Conservation (phyloP, 1,284 basidiomycete genomes). For the Sutorius eximius region DNA sequence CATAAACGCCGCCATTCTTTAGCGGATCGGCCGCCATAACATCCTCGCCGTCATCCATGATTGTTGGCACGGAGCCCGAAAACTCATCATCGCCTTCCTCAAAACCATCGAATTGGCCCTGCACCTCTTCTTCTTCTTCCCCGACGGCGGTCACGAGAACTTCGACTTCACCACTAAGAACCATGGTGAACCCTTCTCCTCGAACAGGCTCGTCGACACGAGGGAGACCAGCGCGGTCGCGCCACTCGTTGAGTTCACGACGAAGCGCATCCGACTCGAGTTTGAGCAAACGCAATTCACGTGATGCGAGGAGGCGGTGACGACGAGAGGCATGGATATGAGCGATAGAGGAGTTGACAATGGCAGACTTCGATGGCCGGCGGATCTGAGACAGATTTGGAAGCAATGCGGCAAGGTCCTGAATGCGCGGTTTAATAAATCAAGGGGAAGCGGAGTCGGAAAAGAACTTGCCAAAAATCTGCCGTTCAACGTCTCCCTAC, state of each 20-base stretch:
- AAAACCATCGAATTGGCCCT: slow-evolving; percentile 41
- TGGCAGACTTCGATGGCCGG: slow-evolving; percentile 90
- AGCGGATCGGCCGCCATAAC: slow-evolving; percentile 18
- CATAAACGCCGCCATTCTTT: slow-evolving; percentile 22
- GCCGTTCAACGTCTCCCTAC: slow-evolving; percentile 87
- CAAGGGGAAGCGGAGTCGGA: slow-evolving; percentile 7
- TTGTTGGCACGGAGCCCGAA: slow-evolving; percentile 14
- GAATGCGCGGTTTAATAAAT: slow-evolving; percentile 22
- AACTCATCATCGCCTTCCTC: slow-evolving; percentile 38
- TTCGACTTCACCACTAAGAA: slow-evolving; percentile 68
- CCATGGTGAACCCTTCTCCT: slow-evolving; percentile 67
- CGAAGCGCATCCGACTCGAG: slow-evolving; percentile 79
- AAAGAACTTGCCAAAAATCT: slow-evolving; percentile 72
- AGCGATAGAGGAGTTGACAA: slow-evolving; percentile 89
- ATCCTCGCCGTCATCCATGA: slow-evolving; percentile 35
- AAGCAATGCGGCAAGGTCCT: slow-evolving; percentile 86
- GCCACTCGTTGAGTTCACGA: slow-evolving; percentile 86
- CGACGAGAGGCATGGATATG: slow-evolving; percentile 81
- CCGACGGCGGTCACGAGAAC: slow-evolving; percentile 50
- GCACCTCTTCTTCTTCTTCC: slow-evolving; percentile 55
- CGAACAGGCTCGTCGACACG: slow-evolving; percentile 68
- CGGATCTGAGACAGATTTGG: slow-evolving; percentile 88
- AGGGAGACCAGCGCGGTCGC: slow-evolving; percentile 67
- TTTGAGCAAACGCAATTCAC: slow-evolving; percentile 74
- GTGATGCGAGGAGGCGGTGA: slow-evolving; percentile 74